Base-by-base conservation (phyloP, 2,329 filamentous ascomycete genomes). In the Chrysoporthe austroafricana region DNA sequence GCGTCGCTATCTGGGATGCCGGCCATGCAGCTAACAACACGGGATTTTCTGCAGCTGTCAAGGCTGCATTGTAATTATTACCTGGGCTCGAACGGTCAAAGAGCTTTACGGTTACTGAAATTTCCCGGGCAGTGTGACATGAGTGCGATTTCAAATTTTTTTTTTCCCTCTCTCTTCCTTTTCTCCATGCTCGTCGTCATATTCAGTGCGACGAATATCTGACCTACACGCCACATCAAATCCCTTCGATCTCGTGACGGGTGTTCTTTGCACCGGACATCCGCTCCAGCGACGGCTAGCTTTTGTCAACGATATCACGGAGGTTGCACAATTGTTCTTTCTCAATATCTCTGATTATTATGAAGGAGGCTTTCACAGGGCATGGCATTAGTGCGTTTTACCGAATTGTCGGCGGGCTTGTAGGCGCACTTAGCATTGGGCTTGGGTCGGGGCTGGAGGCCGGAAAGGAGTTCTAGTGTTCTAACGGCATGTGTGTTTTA, bases 1-100 rank as follows among this genome's bases (percentile, higher is more conserved):
- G 67, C 9, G 64, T 69, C 18, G 64, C 58, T 3, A 57, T 69
- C 54, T 66, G 67, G 67, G 64, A 69, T 66, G 63, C 67, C 8
- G 63, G 63, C 2, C 60, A 60, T 18, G 64, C 64, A 26, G 50
- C 62, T 36, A 18, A 4, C 9, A 66, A 66, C 36, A 46, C 18
- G 3, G 67, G 59, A 1, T 69, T 66, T 39, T 61, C 54, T 3
- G 44, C 50, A 4, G 67, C 64, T 42, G 64, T 69, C 21, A 69
- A 69, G 63, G 21, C 43, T 34, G 59, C 59, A 26, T 14, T 60
- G 39, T 54, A 52, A 14, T 4, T 4, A 26, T 26, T 26, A 26
- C 36, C 36, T 39, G 36, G 9, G 5, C 9, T 39, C 36, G 36
- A 39, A 9, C 36, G 36, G 36, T 39, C 36, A 9, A 9, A 39